Percentiles rank a stretch among this genome's conserved stretches.
These are phyloP conservation scores for Petasospora fabianii DNA, from an alignment of 1,139 yeast genomes.

Conservation along the genomic window DNA sequence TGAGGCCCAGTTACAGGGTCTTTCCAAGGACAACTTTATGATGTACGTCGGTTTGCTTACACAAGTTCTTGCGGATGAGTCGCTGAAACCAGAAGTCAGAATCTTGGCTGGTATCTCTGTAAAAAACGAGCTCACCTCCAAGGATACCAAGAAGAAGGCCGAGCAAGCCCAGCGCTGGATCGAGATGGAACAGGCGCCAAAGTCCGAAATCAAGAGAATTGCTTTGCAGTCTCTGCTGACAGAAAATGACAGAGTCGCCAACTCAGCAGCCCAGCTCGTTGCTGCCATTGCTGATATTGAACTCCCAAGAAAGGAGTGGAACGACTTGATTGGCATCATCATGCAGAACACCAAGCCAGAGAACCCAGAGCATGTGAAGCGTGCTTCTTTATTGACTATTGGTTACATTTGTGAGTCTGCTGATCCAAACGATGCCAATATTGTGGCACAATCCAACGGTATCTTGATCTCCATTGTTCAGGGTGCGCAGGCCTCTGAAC, in stretches of 20 bases:
- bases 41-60: slow-evolving; percentile 69
- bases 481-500: slow-evolving; percentile 86
- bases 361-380: slow-evolving; percentile 73
- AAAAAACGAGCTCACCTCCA: slow-evolving; percentile 84
- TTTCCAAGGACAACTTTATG: slow-evolving; percentile 73
- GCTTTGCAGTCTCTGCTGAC: slow-evolving; percentile 65
- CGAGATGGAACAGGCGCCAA: slow-evolving; percentile 48
- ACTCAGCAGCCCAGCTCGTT: slow-evolving; percentile 87
- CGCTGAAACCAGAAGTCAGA: slow-evolving; percentile 74
- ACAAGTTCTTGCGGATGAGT: slow-evolving; percentile 65
- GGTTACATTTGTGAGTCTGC: slow-evolving; percentile 96
- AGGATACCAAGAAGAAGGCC: slow-evolving; percentile 50
- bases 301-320: slow-evolving; percentile 85
- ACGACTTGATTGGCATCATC: slow-evolving; percentile 73
- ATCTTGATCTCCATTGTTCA: slow-evolving; percentile 93
- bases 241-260: slow-evolving; percentile 75
- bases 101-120: slow-evolving; percentile 87
- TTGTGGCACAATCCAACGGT: slow-evolving; percentile 84
- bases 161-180: slow-evolving; percentile 49
- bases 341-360: slow-evolving; percentile 82
- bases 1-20: slow-evolving; percentile 69
- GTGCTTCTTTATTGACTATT: slow-evolving; percentile 82
- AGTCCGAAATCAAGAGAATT: slow-evolving; percentile 61
- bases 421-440: slow-evolving; percentile 77
- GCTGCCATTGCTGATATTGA: slow-evolving; percentile 97